Evolutionary conservation across 371 early-diverging fungal species (phyloP), one percentile per base, ranked within the genome.

Genomic region (Dinochytrium kinnereticum): DNA sequence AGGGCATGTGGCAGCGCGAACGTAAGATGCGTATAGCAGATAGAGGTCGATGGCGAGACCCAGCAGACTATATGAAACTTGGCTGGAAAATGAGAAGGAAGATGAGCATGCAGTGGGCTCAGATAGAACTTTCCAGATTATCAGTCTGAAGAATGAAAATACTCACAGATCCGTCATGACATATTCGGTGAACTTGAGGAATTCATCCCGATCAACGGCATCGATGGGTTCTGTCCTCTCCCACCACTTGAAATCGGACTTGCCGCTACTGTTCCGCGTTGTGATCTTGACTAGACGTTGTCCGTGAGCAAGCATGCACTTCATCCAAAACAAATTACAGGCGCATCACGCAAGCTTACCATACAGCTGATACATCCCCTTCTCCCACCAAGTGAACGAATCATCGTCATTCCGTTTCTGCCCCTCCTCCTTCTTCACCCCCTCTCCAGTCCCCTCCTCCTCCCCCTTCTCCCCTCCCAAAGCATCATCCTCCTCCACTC

Each of bases 101-200:
- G n/a, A n/a, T n/a, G n/a, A n/a, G n/a, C n/a, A n/a, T n/a, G n/a
- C n/a, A n/a, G n/a, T n/a, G n/a, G n/a, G n/a, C n/a, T n/a, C n/a
- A n/a, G n/a, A n/a, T n/a, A n/a, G n/a, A n/a, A n/a, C n/a, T n/a
- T n/a, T n/a, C n/a, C n/a, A n/a, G n/a, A n/a, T n/a, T n/a, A n/a
- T n/a, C n/a, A n/a, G n/a, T n/a, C n/a, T n/a, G n/a, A n/a, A n/a
- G n/a, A n/a, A n/a, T n/a, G n/a, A n/a, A n/a, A n/a, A 37, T 40
- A 51, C 68, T 51, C 26, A 68, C 68, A 68, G 19, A 40, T 68
- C 68, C 21, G 31, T 51, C 68, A 68, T 40, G 51, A 68, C 68
- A 33, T 49, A 1, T 33, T 51, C 68, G 28, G 33, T 33, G 53
- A 68, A 68, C 51, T 26, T 15, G 1, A 39, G 49, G 34, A 51